Evolutionary conservation across 495 filamentous ascomycete species (phyloP).

Genomic region (Penicillium cinerascens): DNA sequence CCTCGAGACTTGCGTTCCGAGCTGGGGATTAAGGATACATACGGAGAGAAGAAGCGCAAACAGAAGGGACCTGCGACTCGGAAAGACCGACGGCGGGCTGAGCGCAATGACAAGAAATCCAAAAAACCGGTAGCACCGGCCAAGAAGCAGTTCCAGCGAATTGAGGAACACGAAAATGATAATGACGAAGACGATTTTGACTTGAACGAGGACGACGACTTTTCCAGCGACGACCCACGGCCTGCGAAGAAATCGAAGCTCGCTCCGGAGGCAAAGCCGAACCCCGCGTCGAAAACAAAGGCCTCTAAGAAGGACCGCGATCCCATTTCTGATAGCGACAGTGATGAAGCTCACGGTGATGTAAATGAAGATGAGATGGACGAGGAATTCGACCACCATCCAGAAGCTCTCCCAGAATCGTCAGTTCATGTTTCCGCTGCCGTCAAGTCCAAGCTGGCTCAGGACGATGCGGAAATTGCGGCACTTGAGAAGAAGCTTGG

Average conservation of each 20-base stretch:
- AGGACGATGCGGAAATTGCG: constrained; percentile 84
- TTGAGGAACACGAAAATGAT: constrained; percentile 14
- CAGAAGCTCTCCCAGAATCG: background rate
- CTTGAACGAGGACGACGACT: constrained; percentile 21
- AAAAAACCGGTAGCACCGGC: constrained; percentile 18
- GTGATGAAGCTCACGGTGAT: constrained; percentile 4
- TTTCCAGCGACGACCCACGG: constrained; percentile 10
- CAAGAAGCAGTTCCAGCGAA: constrained; percentile 18
- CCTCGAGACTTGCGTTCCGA: constrained; percentile 59
- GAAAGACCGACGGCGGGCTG: constrained; percentile 61
- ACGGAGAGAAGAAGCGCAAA: constrained; percentile 39
- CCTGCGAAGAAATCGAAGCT: constrained; percentile 5
- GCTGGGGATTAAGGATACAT: constrained; percentile 48
- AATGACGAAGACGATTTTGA: constrained; percentile 29
- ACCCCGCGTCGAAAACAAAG: constrained; percentile 17
- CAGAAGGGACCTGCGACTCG: constrained; percentile 41
- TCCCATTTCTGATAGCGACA: constrained; percentile 17
- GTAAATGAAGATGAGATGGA: constrained; percentile 24
- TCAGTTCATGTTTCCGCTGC: constrained; percentile 46
- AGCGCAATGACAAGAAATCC: constrained; percentile 53
- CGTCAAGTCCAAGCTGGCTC: constrained; percentile 58
- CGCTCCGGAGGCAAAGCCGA: background rate
- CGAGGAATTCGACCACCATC: background rate
- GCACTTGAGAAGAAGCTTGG: constrained; percentile 87
- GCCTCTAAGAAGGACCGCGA: background rate